Percentiles rank a stretch among this genome's conserved stretches.
phyloP scores from a whole-genome alignment of 805 yeast genomes.

The Candida patagonica region DNA sequence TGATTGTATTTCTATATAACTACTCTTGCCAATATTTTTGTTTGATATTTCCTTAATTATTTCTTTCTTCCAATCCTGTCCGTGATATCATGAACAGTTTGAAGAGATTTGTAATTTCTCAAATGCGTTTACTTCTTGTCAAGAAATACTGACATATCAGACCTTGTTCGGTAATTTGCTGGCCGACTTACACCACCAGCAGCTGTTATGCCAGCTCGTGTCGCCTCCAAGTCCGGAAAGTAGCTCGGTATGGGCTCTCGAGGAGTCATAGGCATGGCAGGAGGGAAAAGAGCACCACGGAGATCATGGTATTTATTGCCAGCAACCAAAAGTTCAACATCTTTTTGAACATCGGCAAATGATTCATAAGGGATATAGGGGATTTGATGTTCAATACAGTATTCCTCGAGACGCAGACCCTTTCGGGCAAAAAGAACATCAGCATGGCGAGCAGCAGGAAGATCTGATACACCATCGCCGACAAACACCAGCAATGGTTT shows the following conservation, averaged over 20 bases:
- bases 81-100: no score
- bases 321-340: slow-evolving; percentile 22
- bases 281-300: slow-evolving; percentile 1
- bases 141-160: neutral
- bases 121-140: neutral
- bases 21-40: no score
- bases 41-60: no score
- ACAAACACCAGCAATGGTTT: slow-evolving; percentile 43
- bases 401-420: slow-evolving; percentile 33
- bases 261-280: slow-evolving; percentile 6
- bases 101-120: no score
- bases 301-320: slow-evolving; percentile 16
- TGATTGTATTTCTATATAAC: no score
- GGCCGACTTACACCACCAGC: slow-evolving; percentile 1
- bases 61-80: no score
- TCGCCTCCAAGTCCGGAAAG: slow-evolving; percentile 5
- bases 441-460: slow-evolving; percentile 37
- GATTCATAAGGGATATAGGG: slow-evolving; percentile 35
- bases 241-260: slow-evolving; percentile 6
- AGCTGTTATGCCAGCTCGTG: neutral
- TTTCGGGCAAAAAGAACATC: slow-evolving; percentile 36
- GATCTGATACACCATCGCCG: slow-evolving; percentile 49
- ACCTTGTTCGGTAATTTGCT: neutral
- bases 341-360: slow-evolving; percentile 32
- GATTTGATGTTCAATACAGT: slow-evolving; percentile 32